Base-by-base conservation (phyloP, 805 yeast genomes). In the Blastobotrys chiropterorum region DNA sequence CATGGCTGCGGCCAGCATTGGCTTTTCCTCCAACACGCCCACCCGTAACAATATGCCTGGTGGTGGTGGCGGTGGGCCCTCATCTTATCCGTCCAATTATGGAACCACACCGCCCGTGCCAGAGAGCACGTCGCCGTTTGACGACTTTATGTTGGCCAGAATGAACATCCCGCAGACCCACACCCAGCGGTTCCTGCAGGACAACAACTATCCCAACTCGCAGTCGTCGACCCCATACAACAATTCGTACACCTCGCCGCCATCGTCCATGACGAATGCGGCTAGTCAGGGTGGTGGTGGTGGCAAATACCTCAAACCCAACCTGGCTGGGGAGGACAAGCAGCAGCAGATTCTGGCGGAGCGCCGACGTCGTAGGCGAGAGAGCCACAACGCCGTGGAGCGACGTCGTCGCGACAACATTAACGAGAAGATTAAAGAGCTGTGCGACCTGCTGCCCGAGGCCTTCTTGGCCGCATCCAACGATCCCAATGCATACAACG, bases 301-400 rank as follows among this genome's bases (percentile, higher is more conserved):
- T 39, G 44, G 50, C 52, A 15, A 41, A 43, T 38, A 40, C 54
- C 26, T 31, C 38, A 30, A 46, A 45, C 22, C 47, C 48, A 39
- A 47, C 47, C 13, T 38, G 48, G 49, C 21, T 52, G 34, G 34
- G 39, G 38, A 44, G 17, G 60, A 57, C 42, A 54, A 55, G 19
- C 55, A 53, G 50, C 57, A 56, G 51, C 56, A 51, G 44, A 30
- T 51, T 19, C 43, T 77, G 39, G 67, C 78, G 2, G 89, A 85
- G 53, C 86, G 85, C 62, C 66, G 86, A 50, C 79, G 81, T 55
- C 76, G 96, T 56, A 77, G 96, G 56, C 72, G 96, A 54, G 96
- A 90, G 64, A 83, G 89, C 56, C 98, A 90, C 67, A 90, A 90
- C 64, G 96, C 96, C 1, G 97, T 90, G 3, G 98, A 90, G 67